phyloP scores from a whole-genome alignment of 179 eudicot genomes.

The Actinidia arguta region DNA sequence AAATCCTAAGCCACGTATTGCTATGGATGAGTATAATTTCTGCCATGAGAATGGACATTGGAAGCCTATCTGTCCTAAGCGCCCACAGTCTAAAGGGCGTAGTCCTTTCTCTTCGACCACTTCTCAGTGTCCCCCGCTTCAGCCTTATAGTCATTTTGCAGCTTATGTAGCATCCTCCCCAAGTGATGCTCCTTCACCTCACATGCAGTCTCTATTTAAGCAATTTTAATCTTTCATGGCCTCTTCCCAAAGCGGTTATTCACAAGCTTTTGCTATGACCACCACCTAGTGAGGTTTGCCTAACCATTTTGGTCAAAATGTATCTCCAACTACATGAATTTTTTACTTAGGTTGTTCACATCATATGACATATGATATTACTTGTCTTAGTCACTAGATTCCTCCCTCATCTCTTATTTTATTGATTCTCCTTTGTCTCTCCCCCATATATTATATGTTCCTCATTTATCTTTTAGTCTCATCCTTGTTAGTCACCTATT shows the following conservation, averaged over 20 bases:
- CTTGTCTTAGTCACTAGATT: background rate
- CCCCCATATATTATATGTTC: background rate
- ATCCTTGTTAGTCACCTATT: background rate
- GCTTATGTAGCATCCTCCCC: background rate
- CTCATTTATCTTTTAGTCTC: background rate
- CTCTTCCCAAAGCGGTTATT: background rate
- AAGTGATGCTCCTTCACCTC: background rate
- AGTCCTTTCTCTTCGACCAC: too few species aligned
- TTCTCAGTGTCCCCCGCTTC: background rate
- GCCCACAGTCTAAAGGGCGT: too few species aligned
- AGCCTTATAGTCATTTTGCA: background rate
- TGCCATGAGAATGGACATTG: background rate
- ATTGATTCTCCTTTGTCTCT: background rate
- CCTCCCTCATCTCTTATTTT: background rate
- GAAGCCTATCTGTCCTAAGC: background rate
- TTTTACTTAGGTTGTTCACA: background rate
- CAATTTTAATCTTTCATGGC: background rate
- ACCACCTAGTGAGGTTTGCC: background rate
- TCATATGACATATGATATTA: background rate
- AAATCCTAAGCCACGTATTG: background rate
- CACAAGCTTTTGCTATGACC: background rate
- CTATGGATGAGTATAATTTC: background rate
- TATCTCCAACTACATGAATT: background rate
- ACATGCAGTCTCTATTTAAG: background rate
- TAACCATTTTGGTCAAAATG: background rate